Conservation (phyloP, 805 yeast genomes). For the Blastobotrys peoriensis region DNA sequence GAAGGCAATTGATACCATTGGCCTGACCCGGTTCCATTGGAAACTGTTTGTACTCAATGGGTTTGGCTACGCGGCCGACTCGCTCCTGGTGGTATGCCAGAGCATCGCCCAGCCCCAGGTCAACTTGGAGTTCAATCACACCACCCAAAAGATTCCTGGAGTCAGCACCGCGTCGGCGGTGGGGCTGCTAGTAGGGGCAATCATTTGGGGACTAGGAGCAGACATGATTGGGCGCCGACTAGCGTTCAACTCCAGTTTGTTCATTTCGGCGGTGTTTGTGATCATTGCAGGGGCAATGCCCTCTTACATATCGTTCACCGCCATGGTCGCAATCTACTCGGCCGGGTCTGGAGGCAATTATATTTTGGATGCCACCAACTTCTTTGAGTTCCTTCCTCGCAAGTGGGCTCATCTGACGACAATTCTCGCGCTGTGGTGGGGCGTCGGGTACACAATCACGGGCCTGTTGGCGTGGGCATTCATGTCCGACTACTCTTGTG, state of each 20-base stretch:
- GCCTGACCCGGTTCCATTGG: conserved; percentile 51
- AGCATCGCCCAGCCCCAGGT: conserved; percentile 42
- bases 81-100: conserved; percentile 45
- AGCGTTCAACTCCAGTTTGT: conserved; percentile 46
- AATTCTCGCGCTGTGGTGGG: conserved; percentile 55
- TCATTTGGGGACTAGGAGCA: conserved; percentile 50
- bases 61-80: conserved; percentile 51
- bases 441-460: conserved; percentile 53
- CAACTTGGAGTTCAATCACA: conserved; percentile 40
- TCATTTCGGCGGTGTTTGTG: conserved; percentile 44
- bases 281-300: conserved; percentile 50
- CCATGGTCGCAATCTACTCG: conserved; percentile 40
- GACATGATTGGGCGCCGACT: conserved; percentile 48
- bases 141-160: conserved; percentile 34
- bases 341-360: conserved; percentile 48
- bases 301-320: conserved; percentile 42
- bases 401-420: conserved; percentile 46
- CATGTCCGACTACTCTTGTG: conserved; percentile 46
- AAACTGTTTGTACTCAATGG: conserved; percentile 47
- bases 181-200: conserved; percentile 49
- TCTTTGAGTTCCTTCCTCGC: conserved; percentile 47
- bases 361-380: conserved; percentile 48
- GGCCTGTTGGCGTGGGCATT: conserved; percentile 52
- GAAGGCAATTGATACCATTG: conserved; percentile 53
- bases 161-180: conserved; percentile 43